Percentiles rank a stretch among this genome's conserved stretches.
Conservation (phyloP, 371 early-diverging fungal genomes). For the Mucor mucedo region DNA sequence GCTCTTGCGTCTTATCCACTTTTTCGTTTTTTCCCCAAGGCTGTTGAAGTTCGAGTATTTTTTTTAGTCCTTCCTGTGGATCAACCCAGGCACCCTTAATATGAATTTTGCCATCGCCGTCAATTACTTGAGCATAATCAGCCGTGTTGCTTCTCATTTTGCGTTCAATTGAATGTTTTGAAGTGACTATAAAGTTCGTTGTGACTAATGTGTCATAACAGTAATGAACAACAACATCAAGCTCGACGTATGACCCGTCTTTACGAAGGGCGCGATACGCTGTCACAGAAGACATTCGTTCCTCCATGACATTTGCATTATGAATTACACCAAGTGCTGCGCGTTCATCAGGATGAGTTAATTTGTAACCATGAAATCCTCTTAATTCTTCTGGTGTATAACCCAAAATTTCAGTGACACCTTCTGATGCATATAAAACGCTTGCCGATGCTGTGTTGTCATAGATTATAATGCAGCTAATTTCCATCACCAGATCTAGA, state of each 20-base stretch:
- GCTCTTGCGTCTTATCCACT: conserved; percentile 22
- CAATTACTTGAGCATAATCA: conserved; percentile 30
- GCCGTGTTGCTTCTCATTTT: conserved; percentile 37
- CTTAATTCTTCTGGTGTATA: conserved; percentile 57
- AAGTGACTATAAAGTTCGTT: conserved; percentile 29
- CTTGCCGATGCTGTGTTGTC: conserved; percentile 55
- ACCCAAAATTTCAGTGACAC: conserved; percentile 54
- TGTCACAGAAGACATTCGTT: conserved; percentile 46
- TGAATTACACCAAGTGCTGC: conserved; percentile 40
- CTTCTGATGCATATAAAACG: conserved; percentile 57
- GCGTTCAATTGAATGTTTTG: conserved; percentile 17
- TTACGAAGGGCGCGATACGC: conserved; percentile 42
- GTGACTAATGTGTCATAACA: conserved; percentile 42
- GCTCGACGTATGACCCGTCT: conserved; percentile 37
- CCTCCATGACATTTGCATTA: conserved; percentile 48
- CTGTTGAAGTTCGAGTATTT: conserved; percentile 12
- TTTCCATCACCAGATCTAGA: conserved; percentile 17
- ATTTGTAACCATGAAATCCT: conserved; percentile 47
- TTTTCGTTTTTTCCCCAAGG: conserved; percentile 30
- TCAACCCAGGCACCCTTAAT: conserved; percentile 21
- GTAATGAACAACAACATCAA: conserved; percentile 42
- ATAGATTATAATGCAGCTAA: conserved; percentile 60
- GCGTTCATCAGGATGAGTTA: conserved; percentile 55
- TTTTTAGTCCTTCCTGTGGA: conserved; percentile 29
- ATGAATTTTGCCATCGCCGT: conserved; percentile 28